Evolutionary conservation across 164 flowering plant species (phyloP).

Genomic region (Buxus sempervirens): DNA sequence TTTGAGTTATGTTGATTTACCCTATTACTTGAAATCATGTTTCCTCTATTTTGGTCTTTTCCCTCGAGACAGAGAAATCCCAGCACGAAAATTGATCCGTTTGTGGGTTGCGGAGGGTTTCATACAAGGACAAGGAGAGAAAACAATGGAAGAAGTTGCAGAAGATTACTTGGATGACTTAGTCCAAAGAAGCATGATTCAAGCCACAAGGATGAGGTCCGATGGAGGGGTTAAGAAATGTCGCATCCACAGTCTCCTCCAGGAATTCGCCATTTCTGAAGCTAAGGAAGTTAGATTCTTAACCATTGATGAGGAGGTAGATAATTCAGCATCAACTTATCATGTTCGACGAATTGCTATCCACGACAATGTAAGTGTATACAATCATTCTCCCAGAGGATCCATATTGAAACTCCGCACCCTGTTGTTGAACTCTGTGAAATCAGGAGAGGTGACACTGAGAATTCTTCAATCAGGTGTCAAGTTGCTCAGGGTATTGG

Average conservation of each 20-base stretch:
- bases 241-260: neutral
- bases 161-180: neutral
- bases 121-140: neutral
- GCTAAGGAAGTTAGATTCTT: neutral
- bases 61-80: neutral
- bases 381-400: no score
- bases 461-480: neutral
- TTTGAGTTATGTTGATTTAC: neutral
- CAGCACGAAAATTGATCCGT: neutral
- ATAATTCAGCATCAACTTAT: no score
- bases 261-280: neutral
- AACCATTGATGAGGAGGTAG: neutral
- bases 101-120: neutral
- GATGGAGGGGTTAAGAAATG: neutral
- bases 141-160: neutral
- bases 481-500: conserved; percentile 19
- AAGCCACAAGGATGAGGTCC: neutral
- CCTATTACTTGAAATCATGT: neutral
- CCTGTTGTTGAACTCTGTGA: no score
- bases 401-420: no score
- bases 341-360: no score
- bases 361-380: no score
- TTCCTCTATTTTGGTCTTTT: neutral
- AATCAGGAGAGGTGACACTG: no score
- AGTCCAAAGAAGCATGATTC: neutral